Evolutionary conservation across 768 basidiomycete genomes (phyloP).

Genomic region (Asterophora lycoperdoides): DNA sequence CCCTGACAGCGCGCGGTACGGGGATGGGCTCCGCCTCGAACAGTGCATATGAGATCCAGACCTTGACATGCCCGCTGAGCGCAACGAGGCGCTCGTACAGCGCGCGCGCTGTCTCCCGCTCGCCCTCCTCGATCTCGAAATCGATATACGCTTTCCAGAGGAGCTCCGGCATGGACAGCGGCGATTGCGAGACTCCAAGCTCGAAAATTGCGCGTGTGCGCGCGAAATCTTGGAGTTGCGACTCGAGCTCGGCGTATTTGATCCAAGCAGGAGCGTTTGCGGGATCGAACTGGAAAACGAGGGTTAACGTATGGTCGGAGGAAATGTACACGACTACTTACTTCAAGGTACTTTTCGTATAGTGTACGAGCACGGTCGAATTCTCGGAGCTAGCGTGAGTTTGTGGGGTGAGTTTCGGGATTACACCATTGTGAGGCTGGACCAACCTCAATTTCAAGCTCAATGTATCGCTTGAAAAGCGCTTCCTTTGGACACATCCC

Average conservation of each 20-base stretch:
- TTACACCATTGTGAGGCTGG: background rate
- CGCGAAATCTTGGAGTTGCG: slow-evolving; percentile 77
- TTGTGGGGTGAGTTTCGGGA: background rate
- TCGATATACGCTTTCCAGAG: slow-evolving; percentile 96
- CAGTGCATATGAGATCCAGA: slow-evolving; percentile 93
- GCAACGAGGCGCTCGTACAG: slow-evolving; percentile 86
- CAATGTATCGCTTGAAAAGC: slow-evolving; percentile 94
- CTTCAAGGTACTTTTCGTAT: slow-evolving; percentile 94
- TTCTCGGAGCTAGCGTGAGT: slow-evolving; percentile 79
- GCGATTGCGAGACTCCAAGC: slow-evolving; percentile 77
- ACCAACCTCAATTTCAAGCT: slow-evolving; percentile 83
- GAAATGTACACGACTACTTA: slow-evolving; percentile 27
- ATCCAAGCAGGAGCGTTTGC: slow-evolving; percentile 95
- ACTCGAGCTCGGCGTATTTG: slow-evolving; percentile 90
- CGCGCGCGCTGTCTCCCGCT: slow-evolving; percentile 76
- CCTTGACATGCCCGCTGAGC: slow-evolving; percentile 91
- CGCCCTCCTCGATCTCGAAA: slow-evolving; percentile 93
- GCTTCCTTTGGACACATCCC: slow-evolving; percentile 97
- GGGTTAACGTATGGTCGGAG: background rate
- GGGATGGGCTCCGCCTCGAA: slow-evolving; percentile 84
- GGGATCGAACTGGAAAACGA: slow-evolving; percentile 62
- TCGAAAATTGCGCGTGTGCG: slow-evolving; percentile 95
- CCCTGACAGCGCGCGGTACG: slow-evolving; percentile 56
- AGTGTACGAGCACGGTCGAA: slow-evolving; percentile 90
- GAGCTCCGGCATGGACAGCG: slow-evolving; percentile 92